These are phyloP conservation scores for Ambrosiella beaveri DNA, from an alignment of 2,329 filamentous ascomycete species.

Conservation along the genomic window DNA sequence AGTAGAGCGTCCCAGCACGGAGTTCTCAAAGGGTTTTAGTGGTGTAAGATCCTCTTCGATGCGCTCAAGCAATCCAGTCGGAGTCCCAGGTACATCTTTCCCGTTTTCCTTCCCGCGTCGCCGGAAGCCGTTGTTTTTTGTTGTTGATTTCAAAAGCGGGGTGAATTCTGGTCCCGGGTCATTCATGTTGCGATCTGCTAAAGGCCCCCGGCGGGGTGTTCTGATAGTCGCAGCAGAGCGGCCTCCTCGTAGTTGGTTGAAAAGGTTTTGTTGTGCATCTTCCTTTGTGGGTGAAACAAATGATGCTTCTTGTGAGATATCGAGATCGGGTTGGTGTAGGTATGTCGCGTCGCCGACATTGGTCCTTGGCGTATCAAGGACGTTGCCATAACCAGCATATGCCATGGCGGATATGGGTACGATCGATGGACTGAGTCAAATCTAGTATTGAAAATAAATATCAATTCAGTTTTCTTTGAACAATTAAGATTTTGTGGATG, in stretches of 20 bases:
- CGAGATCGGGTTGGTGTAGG: slow-evolving; percentile 54
- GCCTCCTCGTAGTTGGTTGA: slow-evolving; percentile 60
- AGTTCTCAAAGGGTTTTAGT: slow-evolving; percentile 56
- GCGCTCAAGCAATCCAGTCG: slow-evolving; percentile 37
- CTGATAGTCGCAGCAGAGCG: slow-evolving; percentile 26
- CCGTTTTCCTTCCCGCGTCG: slow-evolving; percentile 44
- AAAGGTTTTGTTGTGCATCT: slow-evolving; percentile 45
- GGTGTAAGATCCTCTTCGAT: slow-evolving; percentile 59
- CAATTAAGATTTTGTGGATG: no score
- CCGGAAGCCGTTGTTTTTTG: slow-evolving; percentile 50
- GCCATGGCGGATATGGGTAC: slow-evolving; percentile 31
- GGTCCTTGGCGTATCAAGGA: slow-evolving; percentile 73
- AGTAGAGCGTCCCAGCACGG: slow-evolving; percentile 48
- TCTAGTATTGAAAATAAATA: background rate
- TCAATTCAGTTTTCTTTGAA: background rate
- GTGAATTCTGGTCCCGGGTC: slow-evolving; percentile 69
- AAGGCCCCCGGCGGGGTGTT: slow-evolving; percentile 54
- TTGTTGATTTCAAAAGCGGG: slow-evolving; percentile 71
- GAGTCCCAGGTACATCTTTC: slow-evolving; percentile 45
- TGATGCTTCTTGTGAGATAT: slow-evolving; percentile 74
- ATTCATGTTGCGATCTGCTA: slow-evolving; percentile 57
- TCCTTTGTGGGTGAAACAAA: slow-evolving; percentile 63
- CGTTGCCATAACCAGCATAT: slow-evolving; percentile 41
- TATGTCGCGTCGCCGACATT: slow-evolving; percentile 73
- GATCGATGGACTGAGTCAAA: background rate